Base-by-base conservation (phyloP, 345 rosid genomes). In the Populus simonii region DNA sequence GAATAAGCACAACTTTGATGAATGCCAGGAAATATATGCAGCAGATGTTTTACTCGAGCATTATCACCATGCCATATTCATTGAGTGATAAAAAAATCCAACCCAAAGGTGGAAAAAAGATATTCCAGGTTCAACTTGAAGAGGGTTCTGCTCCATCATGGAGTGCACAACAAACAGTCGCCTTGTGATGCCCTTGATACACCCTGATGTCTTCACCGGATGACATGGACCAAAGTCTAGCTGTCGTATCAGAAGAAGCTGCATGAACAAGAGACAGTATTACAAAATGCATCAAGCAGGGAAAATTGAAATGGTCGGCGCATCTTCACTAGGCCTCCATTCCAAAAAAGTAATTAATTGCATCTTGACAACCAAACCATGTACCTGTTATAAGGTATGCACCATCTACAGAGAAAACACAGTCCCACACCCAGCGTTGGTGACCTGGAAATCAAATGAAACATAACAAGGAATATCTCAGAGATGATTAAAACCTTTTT, bases 341-440 rank as follows among this genome's bases (percentile, higher is more conserved):
- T 5, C 57, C 73, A n/a, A 45, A 71, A 36, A 47, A 5, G 69
- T 16, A 4, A 66, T 13, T 3, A 20, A 22, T 25, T 8, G 66
- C 66, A 61, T 23, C 53, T 39, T 10, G 25, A 61, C 25, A 45
- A 51, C 18, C 55, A 27, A 16, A 74, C 55, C 22, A 69, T 61
- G 25, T 78, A 93, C 98, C 97, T 85, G 99, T 93, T 63, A 96
- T 91, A 67, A 93, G 91, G 86, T 89, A 96, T 70, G 97, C 98
- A 73, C 98, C 99, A 77, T 96, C 99, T 20, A 93, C 99, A 5
- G 98, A 96, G 87, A 96, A 96, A 84, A 94, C 97, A 41, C 97
- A 93, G 84, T 96, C 98, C 99, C 98, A 93, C 1, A 96, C 97
- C 98, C 99, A 96, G 70, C 97, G 94, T 65, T 86, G 89, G 79